Conservation (phyloP, 306 rosid species). For the Coriaria nepalensis region DNA sequence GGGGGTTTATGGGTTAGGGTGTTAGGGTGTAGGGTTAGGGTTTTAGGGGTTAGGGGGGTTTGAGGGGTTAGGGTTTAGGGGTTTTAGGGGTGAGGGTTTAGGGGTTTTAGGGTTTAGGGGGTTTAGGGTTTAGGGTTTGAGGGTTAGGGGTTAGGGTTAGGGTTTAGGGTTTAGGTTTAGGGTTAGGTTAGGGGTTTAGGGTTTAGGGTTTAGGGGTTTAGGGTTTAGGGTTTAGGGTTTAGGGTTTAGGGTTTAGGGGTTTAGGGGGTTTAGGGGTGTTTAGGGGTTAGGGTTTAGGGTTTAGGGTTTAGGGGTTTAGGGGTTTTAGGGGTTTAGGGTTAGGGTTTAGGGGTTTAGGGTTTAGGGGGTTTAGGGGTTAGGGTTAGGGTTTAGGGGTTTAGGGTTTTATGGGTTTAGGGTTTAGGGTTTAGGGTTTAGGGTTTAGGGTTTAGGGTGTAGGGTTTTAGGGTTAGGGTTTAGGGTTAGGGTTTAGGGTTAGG, state of each 20-base stretch:
- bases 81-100: not conserved
- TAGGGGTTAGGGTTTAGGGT: not conserved
- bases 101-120: not conserved
- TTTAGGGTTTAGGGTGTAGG: slow-evolving; percentile 2
- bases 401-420: slow-evolving; percentile 2
- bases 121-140: not conserved
- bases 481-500: not conserved
- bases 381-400: not conserved
- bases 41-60: not conserved
- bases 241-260: not conserved
- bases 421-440: slow-evolving; percentile 5
- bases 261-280: not conserved
- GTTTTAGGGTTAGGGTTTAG: not conserved
- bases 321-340: not conserved
- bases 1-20: not conserved
- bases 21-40: not conserved
- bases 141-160: not conserved
- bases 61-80: not conserved
- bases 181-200: not conserved
- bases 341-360: not conserved
- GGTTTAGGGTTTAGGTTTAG: not conserved
- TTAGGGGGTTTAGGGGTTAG: slow-evolving; percentile 6
- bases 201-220: not conserved
- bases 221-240: not conserved
- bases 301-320: not conserved